Conservation (phyloP, 2,329 filamentous ascomycete species). For the Raffaelea deltoideospora region DNA sequence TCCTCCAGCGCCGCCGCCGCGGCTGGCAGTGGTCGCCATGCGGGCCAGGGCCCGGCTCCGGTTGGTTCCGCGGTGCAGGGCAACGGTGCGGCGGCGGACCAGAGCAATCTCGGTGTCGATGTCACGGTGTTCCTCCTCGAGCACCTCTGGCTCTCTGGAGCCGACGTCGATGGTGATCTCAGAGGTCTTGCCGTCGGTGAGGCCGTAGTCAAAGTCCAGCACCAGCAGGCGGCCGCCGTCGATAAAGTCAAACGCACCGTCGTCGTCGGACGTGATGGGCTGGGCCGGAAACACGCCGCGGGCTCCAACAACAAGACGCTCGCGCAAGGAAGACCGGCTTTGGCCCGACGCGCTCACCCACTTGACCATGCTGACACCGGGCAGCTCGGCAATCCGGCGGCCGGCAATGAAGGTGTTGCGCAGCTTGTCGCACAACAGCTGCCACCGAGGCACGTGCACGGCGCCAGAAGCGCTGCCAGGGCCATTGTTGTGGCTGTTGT, state of each 20-base stretch:
- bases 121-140: conserved; percentile 61
- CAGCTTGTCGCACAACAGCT: conserved; percentile 49
- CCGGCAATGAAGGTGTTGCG: conserved; percentile 60
- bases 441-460: conserved; percentile 46
- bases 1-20: not conserved
- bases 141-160: conserved; percentile 48
- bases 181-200: conserved; percentile 35
- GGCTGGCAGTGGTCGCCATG: conserved; percentile 27
- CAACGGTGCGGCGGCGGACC: conserved; percentile 57
- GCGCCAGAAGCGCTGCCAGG: conserved; percentile 12
- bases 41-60: conserved; percentile 32
- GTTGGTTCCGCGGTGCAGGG: conserved; percentile 40
- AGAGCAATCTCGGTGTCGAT: conserved; percentile 67
- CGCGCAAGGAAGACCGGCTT: conserved; percentile 30
- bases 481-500: no score
- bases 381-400: conserved; percentile 46
- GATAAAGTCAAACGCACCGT: conserved; percentile 59
- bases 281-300: conserved; percentile 49
- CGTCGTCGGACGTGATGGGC: conserved; percentile 44
- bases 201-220: conserved; percentile 56
- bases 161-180: conserved; percentile 62
- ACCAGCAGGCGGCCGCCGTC: conserved; percentile 62
- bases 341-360: conserved; percentile 51
- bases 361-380: conserved; percentile 51
- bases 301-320: conserved; percentile 54